phyloP scores from a whole-genome alignment of 2,329 filamentous ascomycete genomes.

The Aspergillus awamori region DNA sequence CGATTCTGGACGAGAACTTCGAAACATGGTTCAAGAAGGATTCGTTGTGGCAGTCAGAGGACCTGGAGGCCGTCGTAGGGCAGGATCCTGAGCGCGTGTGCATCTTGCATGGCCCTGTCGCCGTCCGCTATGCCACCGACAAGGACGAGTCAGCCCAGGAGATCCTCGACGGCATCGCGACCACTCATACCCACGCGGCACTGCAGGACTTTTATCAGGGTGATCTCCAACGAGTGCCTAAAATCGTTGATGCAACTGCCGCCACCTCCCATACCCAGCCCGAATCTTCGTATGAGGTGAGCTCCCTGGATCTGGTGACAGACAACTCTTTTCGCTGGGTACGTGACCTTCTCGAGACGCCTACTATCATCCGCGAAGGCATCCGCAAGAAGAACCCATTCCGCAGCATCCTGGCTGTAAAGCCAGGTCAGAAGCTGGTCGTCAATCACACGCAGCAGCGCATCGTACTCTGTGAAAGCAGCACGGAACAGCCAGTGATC shows the following conservation, averaged over 20 bases:
- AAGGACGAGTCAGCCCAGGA: conserved; percentile 5
- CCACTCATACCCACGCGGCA: neutral
- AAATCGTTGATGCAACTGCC: neutral
- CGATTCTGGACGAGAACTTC: conserved; percentile 4
- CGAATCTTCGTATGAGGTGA: neutral
- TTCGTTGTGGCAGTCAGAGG: conserved; percentile 14
- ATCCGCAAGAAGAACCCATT: neutral
- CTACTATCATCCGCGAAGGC: neutral
- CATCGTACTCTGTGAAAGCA: neutral
- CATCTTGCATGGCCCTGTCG: conserved; percentile 10
- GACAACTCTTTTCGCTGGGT: neutral
- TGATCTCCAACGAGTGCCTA: neutral
- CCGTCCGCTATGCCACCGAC: neutral
- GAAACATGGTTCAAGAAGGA: conserved; percentile 17
- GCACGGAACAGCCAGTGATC: neutral
- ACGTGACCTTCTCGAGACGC: neutral
- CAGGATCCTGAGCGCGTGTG: conserved; percentile 7
- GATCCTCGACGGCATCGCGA: neutral
- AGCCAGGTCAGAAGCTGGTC: neutral
- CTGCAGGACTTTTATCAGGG: neutral
- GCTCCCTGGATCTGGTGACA: neutral
- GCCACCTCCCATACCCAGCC: neutral
- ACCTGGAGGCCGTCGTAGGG: conserved; percentile 2
- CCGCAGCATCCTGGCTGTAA: neutral
- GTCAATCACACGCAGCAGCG: neutral